These are phyloP conservation scores for Metarhizium rileyi DNA, from an alignment of 2,329 filamentous ascomycete species.

Conservation along the genomic window DNA sequence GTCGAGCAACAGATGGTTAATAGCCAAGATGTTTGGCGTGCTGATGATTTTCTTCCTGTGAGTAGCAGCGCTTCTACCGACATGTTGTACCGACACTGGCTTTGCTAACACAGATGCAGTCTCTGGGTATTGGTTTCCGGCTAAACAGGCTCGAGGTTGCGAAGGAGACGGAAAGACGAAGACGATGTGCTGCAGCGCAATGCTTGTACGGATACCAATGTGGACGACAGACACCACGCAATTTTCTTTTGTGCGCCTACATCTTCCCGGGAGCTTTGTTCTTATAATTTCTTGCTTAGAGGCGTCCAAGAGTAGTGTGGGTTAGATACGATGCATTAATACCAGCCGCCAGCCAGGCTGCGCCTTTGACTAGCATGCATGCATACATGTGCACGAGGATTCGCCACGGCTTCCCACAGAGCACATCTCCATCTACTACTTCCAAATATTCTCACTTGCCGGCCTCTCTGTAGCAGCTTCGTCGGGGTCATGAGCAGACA, in stretches of 20 bases:
- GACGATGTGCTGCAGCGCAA: background rate
- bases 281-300: background rate
- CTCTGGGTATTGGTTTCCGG: constrained; percentile 32
- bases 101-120: constrained; percentile 13
- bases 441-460: background rate
- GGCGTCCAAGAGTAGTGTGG: constrained; percentile 6
- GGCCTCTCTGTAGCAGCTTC: background rate
- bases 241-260: constrained; percentile 1
- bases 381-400: background rate
- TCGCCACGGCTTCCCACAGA: too few relatives aligned
- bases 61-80: constrained; percentile 18
- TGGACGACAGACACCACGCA: background rate
- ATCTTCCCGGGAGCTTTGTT: background rate
- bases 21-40: constrained; percentile 71
- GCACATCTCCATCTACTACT: background rate
- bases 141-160: constrained; percentile 10
- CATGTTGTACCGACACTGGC: background rate
- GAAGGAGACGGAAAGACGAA: background rate
- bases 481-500: constrained; percentile 31
- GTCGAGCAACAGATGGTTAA: constrained; percentile 88
- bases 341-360: background rate
- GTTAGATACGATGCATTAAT: constrained; percentile 7
- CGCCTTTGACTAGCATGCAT: background rate
- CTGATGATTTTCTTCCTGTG: constrained; percentile 86
- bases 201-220: background rate